phyloP scores from a whole-genome alignment of 1,139 yeast species.

The Pichia sp. region DNA sequence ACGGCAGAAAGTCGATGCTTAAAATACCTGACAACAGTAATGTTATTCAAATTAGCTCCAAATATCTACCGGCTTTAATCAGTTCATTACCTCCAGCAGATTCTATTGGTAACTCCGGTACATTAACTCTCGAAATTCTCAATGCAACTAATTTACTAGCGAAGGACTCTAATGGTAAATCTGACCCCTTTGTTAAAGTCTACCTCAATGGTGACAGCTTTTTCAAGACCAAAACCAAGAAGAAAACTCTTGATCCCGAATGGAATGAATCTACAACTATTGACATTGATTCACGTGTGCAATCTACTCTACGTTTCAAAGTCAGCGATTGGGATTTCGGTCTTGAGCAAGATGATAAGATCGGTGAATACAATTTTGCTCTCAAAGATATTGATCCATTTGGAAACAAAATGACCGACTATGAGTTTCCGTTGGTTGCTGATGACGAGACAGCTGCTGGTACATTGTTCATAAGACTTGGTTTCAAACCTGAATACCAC shows the following conservation, averaged over 20 bases:
- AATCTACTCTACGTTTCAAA: constrained; percentile 52
- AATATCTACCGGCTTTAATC: constrained; percentile 74
- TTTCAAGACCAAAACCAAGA: constrained; percentile 71
- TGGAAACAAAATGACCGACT: constrained; percentile 47
- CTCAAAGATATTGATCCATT: constrained; percentile 53
- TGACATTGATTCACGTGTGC: constrained; percentile 54
- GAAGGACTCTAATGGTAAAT: constrained; percentile 85
- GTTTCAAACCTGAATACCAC: constrained; percentile 69
- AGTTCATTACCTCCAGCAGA: constrained; percentile 68
- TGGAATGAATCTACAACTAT: constrained; percentile 60
- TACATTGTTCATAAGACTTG: constrained; percentile 49
- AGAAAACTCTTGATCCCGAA: constrained; percentile 81
- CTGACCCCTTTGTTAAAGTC: constrained; percentile 83
- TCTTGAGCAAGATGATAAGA: constrained; percentile 71
- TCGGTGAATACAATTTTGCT: constrained; percentile 63
- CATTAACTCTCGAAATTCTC: constrained; percentile 55
- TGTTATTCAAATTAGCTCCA: constrained; percentile 53
- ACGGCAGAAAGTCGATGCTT: constrained; percentile 53
- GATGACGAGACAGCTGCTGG: constrained; percentile 64
- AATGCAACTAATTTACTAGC: constrained; percentile 70
- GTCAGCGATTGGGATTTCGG: constrained; percentile 93
- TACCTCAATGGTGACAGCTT: constrained; percentile 59
- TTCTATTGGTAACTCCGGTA: constrained; percentile 72
- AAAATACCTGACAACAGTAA: constrained; percentile 43
- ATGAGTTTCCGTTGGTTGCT: constrained; percentile 51